Conservation (phyloP, 306 rosid species). For the Vigna hirtella region DNA sequence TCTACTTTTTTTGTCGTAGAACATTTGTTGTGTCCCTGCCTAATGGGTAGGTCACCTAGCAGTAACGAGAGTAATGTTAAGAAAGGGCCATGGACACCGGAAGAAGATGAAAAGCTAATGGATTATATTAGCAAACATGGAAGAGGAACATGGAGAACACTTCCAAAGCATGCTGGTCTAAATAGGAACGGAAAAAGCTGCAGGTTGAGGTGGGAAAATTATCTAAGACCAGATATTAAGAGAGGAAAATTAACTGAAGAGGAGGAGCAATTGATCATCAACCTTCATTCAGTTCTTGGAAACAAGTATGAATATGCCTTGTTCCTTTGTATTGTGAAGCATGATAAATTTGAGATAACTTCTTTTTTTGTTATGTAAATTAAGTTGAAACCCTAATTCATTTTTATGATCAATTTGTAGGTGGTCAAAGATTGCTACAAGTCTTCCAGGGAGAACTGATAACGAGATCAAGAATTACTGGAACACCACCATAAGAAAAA, state of each 20-base stretch:
- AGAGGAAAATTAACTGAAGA: constrained; percentile 25
- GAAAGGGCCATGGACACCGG: constrained; percentile 33
- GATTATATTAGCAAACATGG: constrained; percentile 15
- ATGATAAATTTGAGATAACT: too few species aligned
- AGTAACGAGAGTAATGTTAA: constrained; percentile 48
- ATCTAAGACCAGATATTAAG: constrained; percentile 26
- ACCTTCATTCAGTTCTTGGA: constrained; percentile 29
- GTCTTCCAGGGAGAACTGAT: constrained; percentile 21
- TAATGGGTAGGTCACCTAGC: constrained; percentile 71
- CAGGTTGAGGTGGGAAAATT: constrained; percentile 24
- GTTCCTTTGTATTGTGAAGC: not conserved
- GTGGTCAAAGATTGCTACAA: constrained; percentile 25
- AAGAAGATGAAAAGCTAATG: constrained; percentile 64
- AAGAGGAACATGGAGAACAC: constrained; percentile 8
- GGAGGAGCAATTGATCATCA: constrained; percentile 16
- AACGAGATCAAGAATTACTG: constrained; percentile 25
- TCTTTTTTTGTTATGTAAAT: not conserved
- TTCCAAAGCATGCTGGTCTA: constrained; percentile 28
- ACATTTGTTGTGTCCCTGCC: not conserved
- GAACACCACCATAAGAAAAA: constrained; percentile 12
- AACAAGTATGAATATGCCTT: constrained; percentile 10
- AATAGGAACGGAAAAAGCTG: constrained; percentile 19
- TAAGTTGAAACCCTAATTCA: not conserved
- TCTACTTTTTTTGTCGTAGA: not conserved
- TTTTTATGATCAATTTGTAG: not conserved